phyloP scores from a whole-genome alignment of 2,329 filamentous ascomycete species.

The Chalara sp. region DNA sequence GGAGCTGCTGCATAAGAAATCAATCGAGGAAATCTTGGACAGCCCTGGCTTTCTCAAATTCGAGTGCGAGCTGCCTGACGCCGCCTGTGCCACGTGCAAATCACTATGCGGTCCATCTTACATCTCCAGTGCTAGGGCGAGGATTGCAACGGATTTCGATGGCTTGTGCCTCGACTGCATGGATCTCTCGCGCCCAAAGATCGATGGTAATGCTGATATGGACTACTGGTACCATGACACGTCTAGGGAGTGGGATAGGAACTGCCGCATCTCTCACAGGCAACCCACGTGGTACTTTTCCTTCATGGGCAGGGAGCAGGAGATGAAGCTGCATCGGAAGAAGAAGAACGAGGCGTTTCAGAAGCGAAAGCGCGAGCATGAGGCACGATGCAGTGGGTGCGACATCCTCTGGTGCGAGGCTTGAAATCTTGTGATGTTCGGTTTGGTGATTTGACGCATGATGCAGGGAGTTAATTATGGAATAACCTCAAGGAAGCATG shows the following conservation, averaged over 20 bases:
- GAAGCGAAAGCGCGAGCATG: neutral
- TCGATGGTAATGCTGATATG: neutral
- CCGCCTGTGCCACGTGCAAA: neutral
- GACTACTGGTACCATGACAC: slow-evolving; percentile 8
- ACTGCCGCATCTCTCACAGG: slow-evolving; percentile 7
- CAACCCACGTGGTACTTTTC: slow-evolving; percentile 13
- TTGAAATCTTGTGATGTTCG: neutral
- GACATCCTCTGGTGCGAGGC: neutral
- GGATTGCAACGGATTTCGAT: slow-evolving; percentile 2
- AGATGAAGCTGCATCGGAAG: neutral
- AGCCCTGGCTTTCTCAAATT: neutral
- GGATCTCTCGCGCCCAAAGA: neutral
- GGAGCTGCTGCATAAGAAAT: slow-evolving; percentile 2
- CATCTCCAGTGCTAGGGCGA: neutral
- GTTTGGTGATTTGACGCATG: neutral
- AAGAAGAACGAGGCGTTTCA: neutral
- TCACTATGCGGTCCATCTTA: neutral
- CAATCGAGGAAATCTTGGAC: slow-evolving; percentile 1
- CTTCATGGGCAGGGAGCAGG: slow-evolving; percentile 4
- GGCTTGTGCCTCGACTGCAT: slow-evolving; percentile 14
- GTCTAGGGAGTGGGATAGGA: neutral
- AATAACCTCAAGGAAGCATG: neutral
- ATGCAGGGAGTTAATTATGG: neutral
- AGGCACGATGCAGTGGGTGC: neutral
- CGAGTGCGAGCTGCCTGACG: neutral